phyloP scores from a whole-genome alignment of 495 filamentous ascomycete genomes.

The Cetradonia linearis region DNA sequence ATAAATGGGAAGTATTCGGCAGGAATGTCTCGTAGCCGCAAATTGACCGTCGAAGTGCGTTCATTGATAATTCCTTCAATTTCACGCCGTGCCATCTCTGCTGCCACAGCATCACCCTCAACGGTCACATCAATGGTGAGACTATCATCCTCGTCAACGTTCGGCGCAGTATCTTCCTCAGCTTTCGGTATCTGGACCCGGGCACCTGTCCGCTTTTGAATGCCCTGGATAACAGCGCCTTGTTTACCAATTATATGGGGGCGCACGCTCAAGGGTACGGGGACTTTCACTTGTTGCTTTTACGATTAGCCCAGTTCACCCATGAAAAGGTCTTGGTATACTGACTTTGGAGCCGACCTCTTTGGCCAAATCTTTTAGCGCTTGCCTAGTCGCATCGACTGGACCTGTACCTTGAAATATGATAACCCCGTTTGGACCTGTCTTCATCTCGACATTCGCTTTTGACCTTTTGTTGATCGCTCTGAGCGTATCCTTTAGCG shows the following conservation, averaged over 20 bases:
- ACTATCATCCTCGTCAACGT: slow-evolving; percentile 63
- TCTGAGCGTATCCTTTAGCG: slow-evolving; percentile 67
- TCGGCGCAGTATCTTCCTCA: slow-evolving; percentile 44
- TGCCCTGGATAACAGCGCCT: slow-evolving; percentile 78
- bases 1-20: slow-evolving; percentile 95
- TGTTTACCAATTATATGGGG: slow-evolving; percentile 84
- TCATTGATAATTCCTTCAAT: slow-evolving; percentile 80
- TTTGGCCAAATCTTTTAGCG: slow-evolving; percentile 73
- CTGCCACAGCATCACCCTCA: slow-evolving; percentile 81
- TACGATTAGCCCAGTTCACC: slow-evolving; percentile 19
- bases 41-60: slow-evolving; percentile 60
- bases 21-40: slow-evolving; percentile 68
- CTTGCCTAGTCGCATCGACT: slow-evolving; percentile 63
- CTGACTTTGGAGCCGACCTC: slow-evolving; percentile 77
- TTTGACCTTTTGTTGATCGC: slow-evolving; percentile 84
- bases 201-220: slow-evolving; percentile 76
- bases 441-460: slow-evolving; percentile 66
- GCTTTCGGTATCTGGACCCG: slow-evolving; percentile 77
- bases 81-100: slow-evolving; percentile 65
- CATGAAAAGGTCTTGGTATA: background rate
- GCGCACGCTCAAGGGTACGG: slow-evolving; percentile 71
- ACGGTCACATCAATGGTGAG: slow-evolving; percentile 73
- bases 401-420: slow-evolving; percentile 76
- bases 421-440: slow-evolving; percentile 53
- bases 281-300: slow-evolving; percentile 62